Conservation (phyloP, 2,329 filamentous ascomycete genomes). For the Sphaerulina populicola region DNA sequence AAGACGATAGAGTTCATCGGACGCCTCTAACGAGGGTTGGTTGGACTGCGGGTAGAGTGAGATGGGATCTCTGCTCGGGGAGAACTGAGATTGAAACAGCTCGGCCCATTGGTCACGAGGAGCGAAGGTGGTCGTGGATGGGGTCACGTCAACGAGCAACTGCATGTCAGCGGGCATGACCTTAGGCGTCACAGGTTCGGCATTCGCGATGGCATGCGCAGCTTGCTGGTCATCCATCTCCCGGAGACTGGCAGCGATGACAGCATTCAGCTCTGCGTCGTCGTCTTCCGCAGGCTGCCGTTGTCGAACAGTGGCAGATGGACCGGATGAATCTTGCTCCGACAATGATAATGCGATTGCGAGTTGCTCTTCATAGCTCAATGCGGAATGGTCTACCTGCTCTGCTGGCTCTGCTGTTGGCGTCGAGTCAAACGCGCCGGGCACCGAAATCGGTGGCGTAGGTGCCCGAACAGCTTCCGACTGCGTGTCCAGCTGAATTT, state of each 20-base stretch:
- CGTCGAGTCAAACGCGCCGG: conserved; percentile 15
- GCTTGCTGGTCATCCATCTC: conserved; percentile 26
- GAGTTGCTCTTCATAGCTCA: conserved; percentile 34
- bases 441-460: conserved; percentile 18
- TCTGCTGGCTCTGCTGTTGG: conserved; percentile 12
- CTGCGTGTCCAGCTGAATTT: conserved; percentile 31
- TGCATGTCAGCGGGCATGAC: conserved; percentile 9
- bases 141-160: conserved; percentile 26
- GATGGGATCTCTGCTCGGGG: conserved; percentile 11
- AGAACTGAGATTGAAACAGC: conserved; percentile 17
- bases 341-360: conserved; percentile 33
- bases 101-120: conserved; percentile 17
- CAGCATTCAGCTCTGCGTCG: conserved; percentile 28
- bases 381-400: conserved; percentile 15
- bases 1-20: conserved; percentile 29
- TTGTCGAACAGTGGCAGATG: conserved; percentile 20
- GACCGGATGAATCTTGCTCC: conserved; percentile 28
- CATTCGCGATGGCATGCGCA: conserved; percentile 18
- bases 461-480: conserved; percentile 13
- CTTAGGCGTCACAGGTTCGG: conserved; percentile 17
- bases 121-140: conserved; percentile 17
- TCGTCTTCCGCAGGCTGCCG: conserved; percentile 17
- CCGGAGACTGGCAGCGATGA: conserved; percentile 31
- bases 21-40: conserved; percentile 10
- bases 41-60: neutral